A percentile compares a stretch with the other conserved stretches of the same genome.
Conservation (phyloP, 352 stramenopile species). For the Globisporangium ultimum region DNA sequence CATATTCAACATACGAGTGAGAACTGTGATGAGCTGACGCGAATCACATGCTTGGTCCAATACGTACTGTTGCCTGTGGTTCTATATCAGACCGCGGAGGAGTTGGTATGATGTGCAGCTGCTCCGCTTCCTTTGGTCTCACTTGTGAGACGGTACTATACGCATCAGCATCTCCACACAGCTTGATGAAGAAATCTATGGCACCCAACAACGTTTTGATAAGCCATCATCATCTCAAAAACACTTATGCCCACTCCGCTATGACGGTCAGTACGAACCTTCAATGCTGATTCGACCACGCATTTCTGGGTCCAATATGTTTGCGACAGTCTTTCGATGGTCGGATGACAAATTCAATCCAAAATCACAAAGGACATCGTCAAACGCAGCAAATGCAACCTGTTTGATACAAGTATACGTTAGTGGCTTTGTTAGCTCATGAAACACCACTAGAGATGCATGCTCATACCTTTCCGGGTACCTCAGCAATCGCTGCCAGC, state of each 20-base stretch:
- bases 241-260: too few species aligned
- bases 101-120: conserved; percentile 1
- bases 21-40: neutral
- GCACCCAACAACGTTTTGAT: neutral
- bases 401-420: conserved; percentile 11
- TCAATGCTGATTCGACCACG: conserved; percentile 63
- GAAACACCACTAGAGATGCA: neutral
- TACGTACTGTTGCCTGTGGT: conserved; percentile 5
- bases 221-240: too few species aligned
- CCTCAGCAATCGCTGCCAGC: conserved; percentile 58
- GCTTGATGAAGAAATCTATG: conserved; percentile 75
- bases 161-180: conserved; percentile 59
- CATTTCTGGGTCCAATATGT: conserved; percentile 49
- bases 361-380: conserved; percentile 71
- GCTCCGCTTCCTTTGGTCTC: conserved; percentile 4
- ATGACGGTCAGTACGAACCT: conserved; percentile 27
- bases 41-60: neutral
- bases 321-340: conserved; percentile 41
- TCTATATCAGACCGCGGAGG: conserved; percentile 2
- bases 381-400: conserved; percentile 63
- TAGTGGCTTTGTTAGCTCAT: neutral
- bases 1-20: neutral
- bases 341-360: conserved; percentile 38
- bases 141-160: conserved; percentile 30
- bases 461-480: conserved; percentile 55